Conservation (phyloP, 1,284 basidiomycete genomes). For the Puccinia sorghi region DNA sequence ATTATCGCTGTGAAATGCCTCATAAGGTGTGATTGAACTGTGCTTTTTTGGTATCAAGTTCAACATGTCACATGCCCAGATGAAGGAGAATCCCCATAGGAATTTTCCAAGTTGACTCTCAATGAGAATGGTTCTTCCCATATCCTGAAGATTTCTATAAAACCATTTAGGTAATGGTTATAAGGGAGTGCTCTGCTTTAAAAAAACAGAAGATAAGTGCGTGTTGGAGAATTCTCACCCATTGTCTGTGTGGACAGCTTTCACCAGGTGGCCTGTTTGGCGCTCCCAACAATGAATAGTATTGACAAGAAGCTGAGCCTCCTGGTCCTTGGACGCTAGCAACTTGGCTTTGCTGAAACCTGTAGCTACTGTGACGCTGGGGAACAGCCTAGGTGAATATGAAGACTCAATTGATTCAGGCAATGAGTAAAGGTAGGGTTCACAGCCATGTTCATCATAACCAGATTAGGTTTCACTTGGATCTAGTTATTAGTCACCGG, state of each 20-base stretch:
- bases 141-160: constrained; percentile 4
- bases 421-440: no score
- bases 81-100: no score
- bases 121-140: neutral
- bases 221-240: neutral
- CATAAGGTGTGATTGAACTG: neutral
- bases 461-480: no score
- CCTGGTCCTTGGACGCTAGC: neutral
- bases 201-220: neutral
- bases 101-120: neutral
- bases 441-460: no score
- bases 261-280: neutral
- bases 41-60: constrained; percentile 6
- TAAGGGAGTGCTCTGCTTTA: neutral
- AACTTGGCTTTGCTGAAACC: neutral
- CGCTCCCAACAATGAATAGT: neutral
- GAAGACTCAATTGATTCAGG: no score
- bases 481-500: no score
- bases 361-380: no score
- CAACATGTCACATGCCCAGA: neutral
- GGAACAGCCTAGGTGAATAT: no score
- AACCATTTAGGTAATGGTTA: no score
- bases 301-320: neutral
- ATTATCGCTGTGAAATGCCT: neutral
- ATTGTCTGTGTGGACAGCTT: neutral